These are phyloP conservation scores for Funneliformis mosseae DNA, from an alignment of 192 early-diverging fungal species.

Conservation along the genomic window DNA sequence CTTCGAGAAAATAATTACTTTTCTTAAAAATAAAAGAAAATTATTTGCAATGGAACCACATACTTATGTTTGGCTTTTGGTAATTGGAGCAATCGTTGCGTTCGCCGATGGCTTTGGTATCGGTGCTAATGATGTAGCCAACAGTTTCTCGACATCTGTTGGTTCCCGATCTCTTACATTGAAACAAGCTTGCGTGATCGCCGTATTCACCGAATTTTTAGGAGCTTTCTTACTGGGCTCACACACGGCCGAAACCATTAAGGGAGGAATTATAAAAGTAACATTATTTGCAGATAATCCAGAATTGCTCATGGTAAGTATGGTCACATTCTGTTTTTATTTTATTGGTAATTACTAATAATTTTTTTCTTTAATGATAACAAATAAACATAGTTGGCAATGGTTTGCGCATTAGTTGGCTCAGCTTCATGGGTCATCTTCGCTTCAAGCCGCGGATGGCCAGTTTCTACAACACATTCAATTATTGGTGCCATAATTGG, in stretches of 20 bases:
- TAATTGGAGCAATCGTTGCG: slow-evolving; percentile 61
- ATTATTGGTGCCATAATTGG: slow-evolving; percentile 73
- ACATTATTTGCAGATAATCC: neutral
- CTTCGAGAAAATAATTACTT: no score
- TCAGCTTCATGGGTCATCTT: slow-evolving; percentile 71
- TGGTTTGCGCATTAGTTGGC: slow-evolving; percentile 71
- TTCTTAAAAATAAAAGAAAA: no score
- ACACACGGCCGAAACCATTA: neutral
- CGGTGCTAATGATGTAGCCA: slow-evolving; percentile 78
- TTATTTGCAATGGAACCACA: neutral
- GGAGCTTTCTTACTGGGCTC: neutral
- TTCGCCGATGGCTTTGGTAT: slow-evolving; percentile 73
- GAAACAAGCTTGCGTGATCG: neutral
- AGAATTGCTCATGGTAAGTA: neutral
- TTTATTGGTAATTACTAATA: no score
- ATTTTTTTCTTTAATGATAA: no score
- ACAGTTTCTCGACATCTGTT: slow-evolving; percentile 74
- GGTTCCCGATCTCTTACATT: slow-evolving; percentile 58
- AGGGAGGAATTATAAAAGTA: neutral
- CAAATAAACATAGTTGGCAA: slow-evolving; percentile 60
- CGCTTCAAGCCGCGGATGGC: slow-evolving; percentile 63
- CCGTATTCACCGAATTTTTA: neutral
- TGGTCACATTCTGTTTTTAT: neutral
- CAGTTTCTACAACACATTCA: slow-evolving; percentile 75
- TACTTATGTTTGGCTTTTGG: slow-evolving; percentile 70